Base-by-base conservation (phyloP, 2,329 filamentous ascomycete species). In the Arthrobotrys entomopaga region DNA sequence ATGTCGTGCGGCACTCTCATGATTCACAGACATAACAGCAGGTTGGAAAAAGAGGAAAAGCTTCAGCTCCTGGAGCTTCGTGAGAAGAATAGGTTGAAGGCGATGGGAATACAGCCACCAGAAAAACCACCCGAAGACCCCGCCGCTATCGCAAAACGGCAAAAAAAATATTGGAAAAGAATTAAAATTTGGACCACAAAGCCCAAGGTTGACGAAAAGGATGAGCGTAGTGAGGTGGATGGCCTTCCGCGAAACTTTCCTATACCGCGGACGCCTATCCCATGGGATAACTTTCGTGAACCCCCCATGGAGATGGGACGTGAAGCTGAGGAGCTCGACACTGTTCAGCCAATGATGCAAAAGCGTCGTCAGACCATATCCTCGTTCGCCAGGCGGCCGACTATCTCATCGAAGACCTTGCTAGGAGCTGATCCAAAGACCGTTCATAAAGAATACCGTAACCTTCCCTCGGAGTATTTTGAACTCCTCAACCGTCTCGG, bases 101-200 rank as follows among this genome's bases (percentile, higher is more conserved):
- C 10, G 2, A 19, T 59, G 8, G 64, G 64, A 1, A 40, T 57
- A 19, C 2, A 48, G 2, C n/a, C 53, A 11, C 42, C 42, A 2
- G 42, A 49, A 10, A 42, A 34, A 2, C 53, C 53, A 5, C 15
- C 16, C 2, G 7, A 15, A 48, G 19, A 15, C 11, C 11, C 6
- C 42, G 15, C 42, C n/a, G 16, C 38, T 1, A 4, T 13, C 16
- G 34, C 4, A 15, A 46, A 65, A 8, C 6, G 16, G 42, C 42
- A 56, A 65, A 67, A 66, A 50, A 65, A 73, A 20, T 63, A 49
- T 29, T 53, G n/a, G 67, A 49, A n/a, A 69, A 63, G 19, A 71
- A 49, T 20, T 70, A 46, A 19, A 46, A 46, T 13, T 46, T 15
- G 42, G 42, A 19, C 42, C 8, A n/a, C 16, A 2, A 46, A 46